Evolutionary conservation across 441 rosid species (phyloP), one percentile per base, ranked within the genome.

Genomic region (Manihot esculenta): DNA sequence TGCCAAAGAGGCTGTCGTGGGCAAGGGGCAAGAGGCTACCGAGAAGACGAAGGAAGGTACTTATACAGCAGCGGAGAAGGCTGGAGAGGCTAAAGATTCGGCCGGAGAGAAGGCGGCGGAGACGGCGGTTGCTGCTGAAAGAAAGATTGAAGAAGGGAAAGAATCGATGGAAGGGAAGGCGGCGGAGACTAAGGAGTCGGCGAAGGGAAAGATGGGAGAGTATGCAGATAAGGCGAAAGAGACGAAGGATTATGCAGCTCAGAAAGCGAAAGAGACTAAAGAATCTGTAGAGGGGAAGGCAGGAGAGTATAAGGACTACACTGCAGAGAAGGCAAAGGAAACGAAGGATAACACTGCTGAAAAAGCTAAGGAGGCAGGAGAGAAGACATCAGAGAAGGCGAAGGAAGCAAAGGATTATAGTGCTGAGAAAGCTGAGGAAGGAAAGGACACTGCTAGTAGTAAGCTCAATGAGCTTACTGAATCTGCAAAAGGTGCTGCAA

Each of bases 1-100:
- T 9, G 96, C 88, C 0, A 88, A 80, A 63, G 90, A 85, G 9
- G 90, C 83, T 0, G 88, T 90, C 15, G 84, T 84, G 0, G 96
- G 90, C 2, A 86, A 83, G 76, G 71, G 76, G 58, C 72, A 79
- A 0, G 92, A 90, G 4, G 62, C 42, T 24, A 69, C 72, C 0
- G 78, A 65, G 44, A 69, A 42, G 21, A 59, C 71, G 12, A 10
- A 15, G 44, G 63, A 66, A 61, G 20, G 73, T 30, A 70, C 77
- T n/a, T 69, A 74, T 7, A 13, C 69, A 0, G 79, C 78, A 1
- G 71, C 71, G 7, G 84, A 76, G 74, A 81, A 82, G 59, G 79
- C 74, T 0, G 70, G 26, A 13, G 84, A 72, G 69, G 26, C 53
- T 0, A 69, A 75, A 47, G 84, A 83, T 13, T 74, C 74, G 14